These are phyloP conservation scores for Larix kaempferi DNA, from an alignment of 75 land plant species.

Conservation along the genomic window DNA sequence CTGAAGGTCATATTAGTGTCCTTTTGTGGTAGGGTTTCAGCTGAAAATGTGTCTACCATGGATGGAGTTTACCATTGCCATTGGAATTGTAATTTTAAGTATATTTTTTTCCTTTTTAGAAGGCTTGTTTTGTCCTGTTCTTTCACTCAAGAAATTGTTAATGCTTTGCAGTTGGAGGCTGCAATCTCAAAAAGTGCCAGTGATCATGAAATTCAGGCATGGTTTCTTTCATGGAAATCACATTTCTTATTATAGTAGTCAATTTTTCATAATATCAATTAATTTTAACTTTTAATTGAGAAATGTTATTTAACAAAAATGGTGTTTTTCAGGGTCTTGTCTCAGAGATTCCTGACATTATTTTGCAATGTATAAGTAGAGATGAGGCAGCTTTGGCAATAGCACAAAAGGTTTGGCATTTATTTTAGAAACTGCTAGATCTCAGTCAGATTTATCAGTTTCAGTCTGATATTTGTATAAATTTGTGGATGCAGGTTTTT, in stretches of 20 bases:
- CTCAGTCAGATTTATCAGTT: neutral
- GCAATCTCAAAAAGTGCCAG: conserved; percentile 46
- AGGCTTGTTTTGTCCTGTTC: neutral
- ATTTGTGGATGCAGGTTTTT: conserved; percentile 56
- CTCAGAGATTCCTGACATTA: conserved; percentile 79
- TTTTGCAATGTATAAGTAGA: conserved; percentile 68
- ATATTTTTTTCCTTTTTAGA: neutral
- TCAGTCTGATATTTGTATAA: neutral
- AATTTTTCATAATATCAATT: neutral
- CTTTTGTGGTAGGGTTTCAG: neutral
- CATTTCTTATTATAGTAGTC: neutral
- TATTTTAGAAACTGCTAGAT: neutral
- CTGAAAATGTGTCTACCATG: neutral
- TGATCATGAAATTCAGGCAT: conserved; percentile 83
- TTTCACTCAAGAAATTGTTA: neutral
- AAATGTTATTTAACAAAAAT: neutral
- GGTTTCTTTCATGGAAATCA: conserved; percentile 3
- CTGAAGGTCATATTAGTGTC: neutral
- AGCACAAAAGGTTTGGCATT: conserved; percentile 74
- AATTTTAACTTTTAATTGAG: neutral
- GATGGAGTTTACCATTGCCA: neutral
- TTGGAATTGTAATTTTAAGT: neutral
- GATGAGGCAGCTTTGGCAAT: conserved; percentile 95
- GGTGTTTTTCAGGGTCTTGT: conserved; percentile 48
- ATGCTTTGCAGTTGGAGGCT: conserved; percentile 61